Conservation (phyloP, 2,329 filamentous ascomycete genomes). For the Magnaporthiopsis rhizophila region DNA sequence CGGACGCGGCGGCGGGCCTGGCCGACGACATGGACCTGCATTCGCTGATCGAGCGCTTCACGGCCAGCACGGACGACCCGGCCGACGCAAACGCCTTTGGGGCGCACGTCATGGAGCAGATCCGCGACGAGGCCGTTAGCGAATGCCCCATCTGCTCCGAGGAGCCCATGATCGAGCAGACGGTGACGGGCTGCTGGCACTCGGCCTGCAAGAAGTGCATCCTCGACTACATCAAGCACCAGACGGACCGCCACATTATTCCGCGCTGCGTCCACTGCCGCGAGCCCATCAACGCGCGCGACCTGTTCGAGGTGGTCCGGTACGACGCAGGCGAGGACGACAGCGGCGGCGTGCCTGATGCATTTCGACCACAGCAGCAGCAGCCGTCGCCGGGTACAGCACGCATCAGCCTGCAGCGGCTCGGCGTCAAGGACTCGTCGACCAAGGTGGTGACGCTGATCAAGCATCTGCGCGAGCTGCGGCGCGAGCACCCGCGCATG, state of each 20-base stretch:
- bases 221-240: slow-evolving; percentile 82
- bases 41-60: slow-evolving; percentile 77
- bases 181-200: slow-evolving; percentile 95
- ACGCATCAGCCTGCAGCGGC: slow-evolving; percentile 51
- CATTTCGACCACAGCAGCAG: not conserved
- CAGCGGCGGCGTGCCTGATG: slow-evolving; percentile 13
- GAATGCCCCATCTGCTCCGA: slow-evolving; percentile 95
- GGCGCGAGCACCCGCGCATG: slow-evolving; percentile 55
- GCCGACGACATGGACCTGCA: slow-evolving; percentile 95
- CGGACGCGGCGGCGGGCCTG: slow-evolving; percentile 71
- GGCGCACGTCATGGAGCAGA: slow-evolving; percentile 80
- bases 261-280: slow-evolving; percentile 90
- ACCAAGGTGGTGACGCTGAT: slow-evolving; percentile 83
- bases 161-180: slow-evolving; percentile 90
- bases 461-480: slow-evolving; percentile 61
- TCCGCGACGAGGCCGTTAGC: slow-evolving; percentile 77
- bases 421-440: slow-evolving; percentile 62
- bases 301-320: slow-evolving; percentile 86
- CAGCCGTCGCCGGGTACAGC: slow-evolving; percentile 25
- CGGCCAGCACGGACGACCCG: slow-evolving; percentile 54
- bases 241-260: slow-evolving; percentile 65
- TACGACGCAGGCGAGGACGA: slow-evolving; percentile 51
- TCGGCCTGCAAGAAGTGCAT: slow-evolving; percentile 92
- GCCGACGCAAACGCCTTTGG: slow-evolving; percentile 66
- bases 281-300: slow-evolving; percentile 68